Base-by-base conservation (phyloP, 257 asterid genomes). In the Gardenia jasminoides region DNA sequence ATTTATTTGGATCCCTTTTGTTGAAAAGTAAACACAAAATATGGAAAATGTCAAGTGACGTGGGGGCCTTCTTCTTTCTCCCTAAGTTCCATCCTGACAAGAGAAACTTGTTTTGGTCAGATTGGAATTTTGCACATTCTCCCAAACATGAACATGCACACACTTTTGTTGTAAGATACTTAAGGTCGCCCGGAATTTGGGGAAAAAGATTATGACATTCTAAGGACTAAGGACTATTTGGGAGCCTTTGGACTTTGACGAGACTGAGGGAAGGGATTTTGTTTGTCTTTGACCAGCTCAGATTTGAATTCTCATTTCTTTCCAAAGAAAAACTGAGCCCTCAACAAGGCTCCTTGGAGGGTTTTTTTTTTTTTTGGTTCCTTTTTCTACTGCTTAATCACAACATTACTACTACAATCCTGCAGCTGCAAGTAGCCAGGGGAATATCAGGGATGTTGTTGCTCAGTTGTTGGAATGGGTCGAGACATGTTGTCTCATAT, bases 151-250 rank as follows among this genome's bases (percentile, higher is more conserved):
- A 88, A 83, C 76, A 79, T 72, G 78, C 82, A 90, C 90, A 73
- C 81, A 81, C 91, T 89, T 91, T 89, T 69, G 77, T 56, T 73
- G 72, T 77, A 85, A 84, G 77, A 75, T 78, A 77, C 86, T 81
- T 79, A 85, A 84, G 92, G 95, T 87, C 82, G 73, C 84, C 96
- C 98, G 88, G 97, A 83, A 87, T 90, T 93, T 86, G 65, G 82
- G 88, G 90, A 65, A 77, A 86, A 82, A 67, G 84, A 87, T 84
- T 79, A 76, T 67, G 85, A 78, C 85, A 83, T 79, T 81, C 84
- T 75, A 82, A 80, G 65, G 67, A 70, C 86, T 75, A 58, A 77
- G 67, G 82, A 79, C 82, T 78, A 36, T 17, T 7, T 71, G 70
- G 67, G 54, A 70, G 76, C 73, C 81, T 62, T 78, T 82, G 84